Evolutionary conservation across 2,329 filamentous ascomycete species (phyloP), one percentile per base, ranked within the genome.

Genomic region (Neopestalotiopsis sp.): DNA sequence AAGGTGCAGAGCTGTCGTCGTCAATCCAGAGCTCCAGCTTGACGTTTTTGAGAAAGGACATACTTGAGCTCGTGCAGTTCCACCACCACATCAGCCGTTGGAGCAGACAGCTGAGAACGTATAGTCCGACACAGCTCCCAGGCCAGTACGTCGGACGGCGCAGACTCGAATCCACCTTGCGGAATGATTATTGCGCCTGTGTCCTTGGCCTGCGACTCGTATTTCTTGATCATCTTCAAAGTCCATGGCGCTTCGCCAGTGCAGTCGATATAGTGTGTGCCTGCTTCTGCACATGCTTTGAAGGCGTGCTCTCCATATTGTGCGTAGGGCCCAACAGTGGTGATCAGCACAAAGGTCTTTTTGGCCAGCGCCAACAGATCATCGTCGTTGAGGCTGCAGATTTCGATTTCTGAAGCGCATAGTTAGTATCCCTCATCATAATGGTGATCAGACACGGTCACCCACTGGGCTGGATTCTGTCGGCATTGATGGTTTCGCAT

Each of bases 391-490:
- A 89, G 77, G 68, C 78, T 80, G 72, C 83, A 86, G 32, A 87
- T 76, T 73, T 91, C 89, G 65, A 91, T 85, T 38, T 74, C 86
- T 86, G 24, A 74, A 65, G 24, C 61, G 12, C n/a, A 52, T 32
- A 68, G 68, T 74, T 30, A 72, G 68, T 30, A 12, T 13, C 10
- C 45, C 14, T n/a, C 3, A 60, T 20, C 30, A 20, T 17, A 10
- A 45, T 12, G 17, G 20, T 6, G 9, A 52, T n/a, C 13, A 24
- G 40, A 17, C 3, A 7, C 42, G 20, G 61, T n/a, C 20, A 74
- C 81, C 75, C 86, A 93, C 92, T 89, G 76, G 94, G 94, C 66
- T 88, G 86, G 45, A 83, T 76, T 66, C 95, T 90, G 78, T 97
- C 90, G 2, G 90, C 84, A 77, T 92, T 92, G 69, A 92, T 75